Evolutionary conservation across 176 grass and related monocot species (phyloP), one percentile per base, ranked within the genome.

Genomic region (Oryza punctata): DNA sequence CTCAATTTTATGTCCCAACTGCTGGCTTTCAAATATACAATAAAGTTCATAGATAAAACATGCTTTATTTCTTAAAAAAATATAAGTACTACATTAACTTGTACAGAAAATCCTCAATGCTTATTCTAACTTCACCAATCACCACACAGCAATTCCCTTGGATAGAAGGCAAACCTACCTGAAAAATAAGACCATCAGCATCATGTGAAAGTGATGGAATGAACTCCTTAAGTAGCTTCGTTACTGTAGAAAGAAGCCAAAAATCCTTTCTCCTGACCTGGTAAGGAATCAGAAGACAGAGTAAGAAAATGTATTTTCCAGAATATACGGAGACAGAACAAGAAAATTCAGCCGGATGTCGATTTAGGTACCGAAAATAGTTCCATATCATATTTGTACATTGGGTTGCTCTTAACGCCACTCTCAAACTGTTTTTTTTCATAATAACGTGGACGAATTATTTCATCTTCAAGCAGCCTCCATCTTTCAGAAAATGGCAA

Each of bases 121-220:
- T 72, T 16, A 70, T 76, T 73, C 37, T 24, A 77, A 54, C 29
- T 85, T 69, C 28, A 15, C 24, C 69, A 67, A 77, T 69, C 28
- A 15, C 24, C 59, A 67, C 49, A 52, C 21, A 70, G 16, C 35
- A 65, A 61, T 14, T n/a, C 57, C 50, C 57, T 61, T 61, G 2
- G 19, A 81, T 25, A 67, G 54, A 80, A 46, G 29, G 73, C 38
- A 28, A 82, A 87, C 64, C 35, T 87, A 94, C 96, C 93, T 99
- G 96, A 99, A 99, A 99, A 88, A 99, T 92, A 70, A 99, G 96
- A 19, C 96, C 96, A 87, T 99, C 96, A 84, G 96, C 93, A 89
- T 85, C 93, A 89, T 99, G 96, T 12, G 89, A 96, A 90, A 99
- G 93, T 69, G 70, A 81, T 46, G 91, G 96, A 88, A 99, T 99